Evolutionary conservation across 495 filamentous ascomycete genomes (phyloP).

Genomic region (Cryomyces minteri): DNA sequence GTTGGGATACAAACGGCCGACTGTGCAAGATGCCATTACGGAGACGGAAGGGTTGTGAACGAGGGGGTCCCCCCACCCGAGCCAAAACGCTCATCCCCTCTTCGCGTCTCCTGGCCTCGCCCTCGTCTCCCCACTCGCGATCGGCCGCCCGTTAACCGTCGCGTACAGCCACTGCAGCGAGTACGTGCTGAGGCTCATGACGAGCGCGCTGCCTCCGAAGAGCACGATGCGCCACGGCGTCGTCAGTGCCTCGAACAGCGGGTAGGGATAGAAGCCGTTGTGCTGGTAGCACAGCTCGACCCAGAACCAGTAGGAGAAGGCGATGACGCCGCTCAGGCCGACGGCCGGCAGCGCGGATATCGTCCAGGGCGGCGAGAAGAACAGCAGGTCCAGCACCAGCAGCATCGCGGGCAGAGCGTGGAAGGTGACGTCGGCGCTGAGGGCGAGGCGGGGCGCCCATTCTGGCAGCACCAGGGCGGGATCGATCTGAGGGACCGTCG

Average conservation of each 20-base stretch:
- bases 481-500: conserved; percentile 32
- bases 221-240: conserved; percentile 43
- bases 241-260: conserved; percentile 48
- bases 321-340: conserved; percentile 40
- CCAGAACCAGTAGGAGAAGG: conserved; percentile 76
- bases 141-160: conserved; percentile 39
- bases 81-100: not conserved
- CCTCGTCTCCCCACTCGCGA: not conserved
- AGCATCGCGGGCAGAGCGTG: conserved; percentile 61
- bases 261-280: conserved; percentile 86
- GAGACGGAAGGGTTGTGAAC: no score
- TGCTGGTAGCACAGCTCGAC: conserved; percentile 56
- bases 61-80: not conserved
- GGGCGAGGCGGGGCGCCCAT: conserved; percentile 8
- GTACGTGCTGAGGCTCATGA: conserved; percentile 54
- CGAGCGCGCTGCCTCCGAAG: conserved; percentile 46
- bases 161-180: conserved; percentile 49
- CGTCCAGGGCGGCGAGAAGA: conserved; percentile 70
- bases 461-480: conserved; percentile 38
- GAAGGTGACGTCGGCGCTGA: conserved; percentile 49
- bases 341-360: conserved; percentile 41
- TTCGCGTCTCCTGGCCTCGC: conserved; percentile 1
- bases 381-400: conserved; percentile 49
- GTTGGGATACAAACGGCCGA: no score
- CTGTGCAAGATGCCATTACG: no score